Evolutionary conservation across 1,284 basidiomycete species (phyloP), one percentile per base, ranked within the genome.

Genomic region (Gymnopus androsaceus): DNA sequence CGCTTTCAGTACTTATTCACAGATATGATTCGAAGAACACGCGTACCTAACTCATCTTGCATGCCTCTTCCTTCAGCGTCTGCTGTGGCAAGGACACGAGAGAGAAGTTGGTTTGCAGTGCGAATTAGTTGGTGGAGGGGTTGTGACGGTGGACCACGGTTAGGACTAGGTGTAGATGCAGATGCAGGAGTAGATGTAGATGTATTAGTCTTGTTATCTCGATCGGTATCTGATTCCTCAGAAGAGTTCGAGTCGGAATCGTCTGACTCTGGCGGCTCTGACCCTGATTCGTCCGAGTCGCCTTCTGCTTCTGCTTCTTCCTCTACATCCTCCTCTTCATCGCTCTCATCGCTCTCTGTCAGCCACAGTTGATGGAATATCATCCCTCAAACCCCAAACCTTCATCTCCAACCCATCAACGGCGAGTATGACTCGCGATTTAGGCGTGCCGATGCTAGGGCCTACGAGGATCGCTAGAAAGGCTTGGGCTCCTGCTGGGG

Each of bases 381-480:
- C 73, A 37, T 75, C 72, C 40, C 75, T 66, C 28, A 69, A 62
- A 0, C 81, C 85, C 82, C 83, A 85, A 4, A 81, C 64, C 55
- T 76, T 82, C 4, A 75, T 72, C 53, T 87, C 81, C 12, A 90
- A 65, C 1, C 84, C 84, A 62, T 89, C 81, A 2, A 90, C 71
- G 1, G 77, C 83, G 19, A 87, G 73, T 6, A 90, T 66, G 2
- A 90, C 77, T 56, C 78, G 77, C 1, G 84, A 76, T 60, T 79
- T 85, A 2, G 85, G 77, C 0, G 81, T 75, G 7, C 78, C 78
- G 2, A 83, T 66, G 47, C 80, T 87, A 0, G 88, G 81, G 1
- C 88, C 89, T 1, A 91, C 73, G 7, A 85, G 70, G 45, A 90
- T 75, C 0, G 79, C 79, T 25, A 90, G 67, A 63, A 86, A 83